A percentile compares a stretch with the other conserved stretches of the same genome.
Conservation (phyloP, 768 basidiomycete genomes). For the Cyclocybe aegerita region DNA sequence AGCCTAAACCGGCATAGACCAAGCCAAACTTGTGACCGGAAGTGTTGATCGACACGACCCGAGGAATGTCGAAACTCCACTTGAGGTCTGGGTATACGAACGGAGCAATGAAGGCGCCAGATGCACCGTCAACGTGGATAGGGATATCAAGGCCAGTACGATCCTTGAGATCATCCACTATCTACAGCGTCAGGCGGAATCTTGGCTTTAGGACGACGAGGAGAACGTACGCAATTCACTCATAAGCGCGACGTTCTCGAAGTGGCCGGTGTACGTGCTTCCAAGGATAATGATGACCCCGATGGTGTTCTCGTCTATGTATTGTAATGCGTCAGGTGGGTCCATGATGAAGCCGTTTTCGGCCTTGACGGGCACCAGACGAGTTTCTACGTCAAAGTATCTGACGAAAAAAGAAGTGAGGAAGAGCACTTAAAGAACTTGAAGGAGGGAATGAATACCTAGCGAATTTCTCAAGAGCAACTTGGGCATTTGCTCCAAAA, state of each 20-base stretch:
- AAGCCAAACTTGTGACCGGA: conserved; percentile 62
- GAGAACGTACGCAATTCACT: conserved; percentile 39
- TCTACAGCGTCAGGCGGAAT: not conserved
- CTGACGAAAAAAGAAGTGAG: conserved; percentile 18
- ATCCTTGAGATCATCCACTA: conserved; percentile 53
- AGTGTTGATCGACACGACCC: conserved; percentile 53
- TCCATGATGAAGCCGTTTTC: conserved; percentile 52
- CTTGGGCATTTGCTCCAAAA: conserved; percentile 62
- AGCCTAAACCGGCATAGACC: conserved; percentile 56
- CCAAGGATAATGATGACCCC: conserved; percentile 59
- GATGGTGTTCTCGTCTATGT: conserved; percentile 71
- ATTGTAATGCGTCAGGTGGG: conserved; percentile 54
- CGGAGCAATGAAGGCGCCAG: conserved; percentile 63
- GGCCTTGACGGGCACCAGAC: conserved; percentile 44
- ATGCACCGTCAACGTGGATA: conserved; percentile 69
- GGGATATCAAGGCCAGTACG: conserved; percentile 58
- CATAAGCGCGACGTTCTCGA: conserved; percentile 60
- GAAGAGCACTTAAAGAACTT: not conserved
- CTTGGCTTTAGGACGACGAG: not conserved
- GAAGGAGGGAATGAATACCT: conserved; percentile 26
- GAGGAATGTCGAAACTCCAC: conserved; percentile 60
- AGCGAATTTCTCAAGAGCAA: conserved; percentile 66
- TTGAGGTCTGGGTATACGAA: conserved; percentile 56
- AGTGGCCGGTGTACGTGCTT: conserved; percentile 62
- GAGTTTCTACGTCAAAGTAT: conserved; percentile 64